Conservation (phyloP, 768 basidiomycete species). For the Epithele typhae region DNA sequence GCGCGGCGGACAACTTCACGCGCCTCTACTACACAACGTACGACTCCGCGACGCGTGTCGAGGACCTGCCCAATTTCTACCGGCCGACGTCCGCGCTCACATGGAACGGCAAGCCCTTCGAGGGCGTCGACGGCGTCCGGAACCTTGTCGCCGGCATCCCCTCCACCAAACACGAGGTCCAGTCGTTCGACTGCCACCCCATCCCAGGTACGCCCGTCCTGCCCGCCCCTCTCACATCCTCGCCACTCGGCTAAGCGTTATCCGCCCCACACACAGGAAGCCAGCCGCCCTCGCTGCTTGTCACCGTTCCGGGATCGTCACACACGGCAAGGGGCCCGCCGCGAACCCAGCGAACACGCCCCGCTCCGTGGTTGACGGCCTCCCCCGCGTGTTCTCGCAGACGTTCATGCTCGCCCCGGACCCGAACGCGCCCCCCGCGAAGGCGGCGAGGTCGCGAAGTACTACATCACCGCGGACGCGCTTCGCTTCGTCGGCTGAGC, state of each 20-base stretch:
- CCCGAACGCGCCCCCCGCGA: conserved; percentile 55
- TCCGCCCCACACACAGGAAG: conserved; percentile 41
- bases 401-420: conserved; percentile 84
- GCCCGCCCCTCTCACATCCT: conserved; percentile 1
- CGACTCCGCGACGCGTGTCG: conserved; percentile 72
- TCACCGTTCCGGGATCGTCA: conserved; percentile 81
- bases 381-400: conserved; percentile 83
- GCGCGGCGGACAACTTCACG: conserved; percentile 80
- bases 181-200: conserved; percentile 87
- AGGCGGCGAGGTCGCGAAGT: conserved; percentile 72
- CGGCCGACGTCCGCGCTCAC: conserved; percentile 69
- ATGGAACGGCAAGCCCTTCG: conserved; percentile 83
- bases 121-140: conserved; percentile 65
- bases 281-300: conserved; percentile 72
- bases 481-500: conserved; percentile 74
- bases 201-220: conserved; percentile 58
- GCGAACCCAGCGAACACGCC: conserved; percentile 52
- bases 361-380: conserved; percentile 57
- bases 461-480: conserved; percentile 76
- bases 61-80: conserved; percentile 79
- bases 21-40: conserved; percentile 80
- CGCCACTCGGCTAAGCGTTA: not conserved
- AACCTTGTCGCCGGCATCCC: conserved; percentile 72
- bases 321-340: conserved; percentile 56
- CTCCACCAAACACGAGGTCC: conserved; percentile 76